phyloP scores from a whole-genome alignment of 345 rosid species.

The Lepidium didymum region DNA sequence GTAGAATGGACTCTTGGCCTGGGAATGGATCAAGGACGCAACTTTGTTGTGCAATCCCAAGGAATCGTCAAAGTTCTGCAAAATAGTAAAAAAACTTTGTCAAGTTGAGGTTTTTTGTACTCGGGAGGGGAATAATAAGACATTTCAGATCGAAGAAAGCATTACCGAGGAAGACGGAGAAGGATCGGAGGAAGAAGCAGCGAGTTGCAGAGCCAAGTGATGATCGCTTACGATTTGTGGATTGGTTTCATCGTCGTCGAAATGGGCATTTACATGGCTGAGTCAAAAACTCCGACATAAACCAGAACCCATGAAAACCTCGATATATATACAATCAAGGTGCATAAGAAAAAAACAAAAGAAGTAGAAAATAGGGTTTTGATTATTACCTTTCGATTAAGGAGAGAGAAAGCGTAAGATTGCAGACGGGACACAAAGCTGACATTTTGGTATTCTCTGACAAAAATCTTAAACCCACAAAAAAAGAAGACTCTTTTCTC shows the following conservation, averaged over 20 bases:
- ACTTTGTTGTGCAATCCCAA: conserved; percentile 14
- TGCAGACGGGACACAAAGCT: conserved; percentile 51
- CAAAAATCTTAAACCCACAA: background rate
- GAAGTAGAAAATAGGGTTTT: background rate
- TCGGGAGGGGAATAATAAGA: background rate
- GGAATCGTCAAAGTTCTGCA: background rate
- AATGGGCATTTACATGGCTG: conserved; percentile 74
- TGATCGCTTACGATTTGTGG: conserved; percentile 26
- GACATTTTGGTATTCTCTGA: conserved; percentile 20
- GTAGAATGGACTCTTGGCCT: conserved; percentile 37
- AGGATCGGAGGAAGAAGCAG: conserved; percentile 25
- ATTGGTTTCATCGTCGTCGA: conserved; percentile 41
- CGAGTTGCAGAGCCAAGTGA: conserved; percentile 38
- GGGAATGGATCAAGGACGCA: conserved; percentile 36
- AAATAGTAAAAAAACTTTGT: background rate
- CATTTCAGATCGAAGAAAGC: background rate
- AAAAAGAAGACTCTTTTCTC: background rate
- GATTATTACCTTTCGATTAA: conserved; percentile 44
- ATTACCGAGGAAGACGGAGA: conserved; percentile 14
- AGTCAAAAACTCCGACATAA: background rate
- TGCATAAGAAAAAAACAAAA: background rate
- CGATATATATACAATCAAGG: background rate
- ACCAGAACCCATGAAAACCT: background rate
- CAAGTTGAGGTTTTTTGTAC: background rate
- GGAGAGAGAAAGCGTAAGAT: conserved; percentile 32